Evolutionary conservation across 176 grass and related monocot genomes (phyloP).

Genomic region (Elaeis guineensis): DNA sequence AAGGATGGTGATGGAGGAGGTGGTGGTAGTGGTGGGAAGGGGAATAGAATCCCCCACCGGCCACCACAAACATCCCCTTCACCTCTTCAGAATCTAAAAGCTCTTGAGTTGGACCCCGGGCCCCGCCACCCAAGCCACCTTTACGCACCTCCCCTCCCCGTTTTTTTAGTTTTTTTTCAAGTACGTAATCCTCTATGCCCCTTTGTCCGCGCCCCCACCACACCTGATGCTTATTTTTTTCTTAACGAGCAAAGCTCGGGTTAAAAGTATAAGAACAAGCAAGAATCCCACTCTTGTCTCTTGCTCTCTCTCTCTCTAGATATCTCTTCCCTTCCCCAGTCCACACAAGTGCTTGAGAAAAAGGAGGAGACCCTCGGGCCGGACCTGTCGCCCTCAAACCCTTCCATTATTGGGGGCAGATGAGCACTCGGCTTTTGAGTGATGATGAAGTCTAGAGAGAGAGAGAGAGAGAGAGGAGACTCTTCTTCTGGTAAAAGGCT

Average conservation of each 20-base stretch:
- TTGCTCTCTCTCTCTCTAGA: not conserved
- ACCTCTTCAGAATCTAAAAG: slow-evolving; percentile 15
- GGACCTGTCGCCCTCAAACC: not conserved
- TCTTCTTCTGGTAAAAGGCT: not conserved
- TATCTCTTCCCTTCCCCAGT: too few relatives aligned
- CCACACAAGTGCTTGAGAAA: slow-evolving; percentile 1
- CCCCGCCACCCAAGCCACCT: not conserved
- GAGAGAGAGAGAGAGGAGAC: not conserved
- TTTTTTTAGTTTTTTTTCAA: not conserved
- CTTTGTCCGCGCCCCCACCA: too few relatives aligned
- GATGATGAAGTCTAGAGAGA: slow-evolving; percentile 8
- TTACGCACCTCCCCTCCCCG: not conserved
- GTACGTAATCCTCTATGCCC: too few relatives aligned
- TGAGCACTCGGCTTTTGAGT: slow-evolving; percentile 5
- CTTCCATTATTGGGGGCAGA: slow-evolving; percentile 19
- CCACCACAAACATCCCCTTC: slow-evolving; percentile 4
- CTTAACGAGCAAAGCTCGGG: too few relatives aligned
- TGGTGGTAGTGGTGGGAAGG: not conserved
- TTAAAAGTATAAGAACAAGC: too few relatives aligned
- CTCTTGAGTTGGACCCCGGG: slow-evolving; percentile 11
- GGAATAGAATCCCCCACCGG: slow-evolving; percentile 10
- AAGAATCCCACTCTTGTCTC: not conserved
- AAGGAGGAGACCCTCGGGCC: not conserved
- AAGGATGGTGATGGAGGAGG: not conserved
- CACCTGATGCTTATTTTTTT: too few relatives aligned